phyloP scores from a whole-genome alignment of 805 yeast species.

The Saccharomycopsis sp. region DNA sequence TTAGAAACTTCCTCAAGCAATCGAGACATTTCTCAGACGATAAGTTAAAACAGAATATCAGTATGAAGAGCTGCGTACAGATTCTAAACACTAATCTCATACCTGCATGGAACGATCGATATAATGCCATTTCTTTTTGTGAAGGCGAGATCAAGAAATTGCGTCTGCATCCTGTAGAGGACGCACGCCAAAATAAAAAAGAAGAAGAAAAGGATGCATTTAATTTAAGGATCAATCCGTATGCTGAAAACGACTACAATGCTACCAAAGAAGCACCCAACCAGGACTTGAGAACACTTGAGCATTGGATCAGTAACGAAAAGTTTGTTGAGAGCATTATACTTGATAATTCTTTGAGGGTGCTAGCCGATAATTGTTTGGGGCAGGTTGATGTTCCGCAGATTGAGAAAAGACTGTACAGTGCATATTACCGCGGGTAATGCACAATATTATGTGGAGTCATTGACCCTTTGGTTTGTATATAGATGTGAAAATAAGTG shows the following conservation, averaged over 20 bases:
- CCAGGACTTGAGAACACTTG: not conserved
- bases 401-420: not conserved
- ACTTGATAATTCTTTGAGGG: constrained; percentile 3
- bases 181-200: not conserved
- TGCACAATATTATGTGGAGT: too few relatives aligned
- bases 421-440: not conserved
- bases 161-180: not conserved
- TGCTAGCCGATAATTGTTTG: constrained; percentile 10
- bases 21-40: constrained; percentile 12
- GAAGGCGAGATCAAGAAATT: not conserved
- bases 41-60: constrained; percentile 5
- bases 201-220: constrained; percentile 3
- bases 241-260: constrained; percentile 14
- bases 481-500: not conserved
- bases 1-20: constrained; percentile 7
- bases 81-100: not conserved
- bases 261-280: not conserved
- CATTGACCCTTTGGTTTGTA: not conserved
- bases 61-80: not conserved
- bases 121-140: constrained; percentile 6
- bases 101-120: constrained; percentile 32
- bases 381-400: not conserved
- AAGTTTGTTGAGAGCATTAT: constrained; percentile 12
- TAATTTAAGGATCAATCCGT: constrained; percentile 13
- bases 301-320: constrained; percentile 16